Conservation (phyloP, 306 rosid genomes). For the Malus domestica region ASM211411v1 NC_041802.1:26694001-26694500, state of each 20-base stretch:
- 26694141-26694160: slow-evolving; percentile 3
- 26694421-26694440: background rate
- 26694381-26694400: background rate
- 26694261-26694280: too few species aligned
- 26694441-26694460: too few species aligned
- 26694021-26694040: background rate
- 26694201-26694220: background rate
- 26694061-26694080: background rate
- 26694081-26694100: background rate
- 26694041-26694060: background rate
- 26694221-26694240: background rate
- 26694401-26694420: background rate
- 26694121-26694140: slow-evolving; percentile 13
- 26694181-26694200: slow-evolving; percentile 3
- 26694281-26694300: too few species aligned
- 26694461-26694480: background rate
- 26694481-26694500: background rate
- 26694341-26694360: background rate
- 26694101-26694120: slow-evolving; percentile 12
- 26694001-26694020: background rate
- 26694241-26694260: too few species aligned
- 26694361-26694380: background rate
- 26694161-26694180: background rate
- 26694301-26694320: too few species aligned
- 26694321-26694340: too few species aligned